Evolutionary conservation across 257 asterid genomes (phyloP).

Genomic region (Lavandula angustifolia): DNA sequence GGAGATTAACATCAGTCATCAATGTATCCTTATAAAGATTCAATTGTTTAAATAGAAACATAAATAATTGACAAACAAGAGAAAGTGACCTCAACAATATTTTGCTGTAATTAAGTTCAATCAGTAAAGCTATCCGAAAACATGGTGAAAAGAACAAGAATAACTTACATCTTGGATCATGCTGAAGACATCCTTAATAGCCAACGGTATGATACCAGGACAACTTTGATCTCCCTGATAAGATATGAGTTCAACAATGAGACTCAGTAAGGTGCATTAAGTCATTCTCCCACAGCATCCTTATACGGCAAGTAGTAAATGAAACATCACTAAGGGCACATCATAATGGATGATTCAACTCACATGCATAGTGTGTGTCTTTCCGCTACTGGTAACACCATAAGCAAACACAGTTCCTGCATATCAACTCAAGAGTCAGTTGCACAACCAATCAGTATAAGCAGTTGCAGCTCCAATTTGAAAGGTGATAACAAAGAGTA

Average conservation of each 20-base stretch:
- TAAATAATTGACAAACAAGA: neutral
- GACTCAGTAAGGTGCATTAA: conserved; percentile 32
- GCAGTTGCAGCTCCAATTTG: conserved; percentile 1
- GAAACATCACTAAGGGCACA: conserved; percentile 22
- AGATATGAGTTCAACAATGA: conserved; percentile 35
- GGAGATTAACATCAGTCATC: conserved; percentile 35
- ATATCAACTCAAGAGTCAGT: conserved; percentile 37
- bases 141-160: conserved; percentile 23
- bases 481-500: conserved; percentile 10
- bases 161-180: conserved; percentile 94
- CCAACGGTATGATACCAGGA: conserved; percentile 96
- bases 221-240: conserved; percentile 84
- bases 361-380: conserved; percentile 99
- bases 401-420: conserved; percentile 99
- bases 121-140: conserved; percentile 6
- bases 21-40: conserved; percentile 27
- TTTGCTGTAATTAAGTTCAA: conserved; percentile 10
- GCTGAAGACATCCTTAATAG: conserved; percentile 97
- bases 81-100: neutral
- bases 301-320: conserved; percentile 10
- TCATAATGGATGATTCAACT: conserved; percentile 39
- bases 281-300: conserved; percentile 14
- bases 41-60: conserved; percentile 18
- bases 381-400: conserved; percentile 99
- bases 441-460: conserved; percentile 13